Evolutionary conservation across 2,329 filamentous ascomycete genomes (phyloP).

Genomic region (Hypoxylon sp.): DNA sequence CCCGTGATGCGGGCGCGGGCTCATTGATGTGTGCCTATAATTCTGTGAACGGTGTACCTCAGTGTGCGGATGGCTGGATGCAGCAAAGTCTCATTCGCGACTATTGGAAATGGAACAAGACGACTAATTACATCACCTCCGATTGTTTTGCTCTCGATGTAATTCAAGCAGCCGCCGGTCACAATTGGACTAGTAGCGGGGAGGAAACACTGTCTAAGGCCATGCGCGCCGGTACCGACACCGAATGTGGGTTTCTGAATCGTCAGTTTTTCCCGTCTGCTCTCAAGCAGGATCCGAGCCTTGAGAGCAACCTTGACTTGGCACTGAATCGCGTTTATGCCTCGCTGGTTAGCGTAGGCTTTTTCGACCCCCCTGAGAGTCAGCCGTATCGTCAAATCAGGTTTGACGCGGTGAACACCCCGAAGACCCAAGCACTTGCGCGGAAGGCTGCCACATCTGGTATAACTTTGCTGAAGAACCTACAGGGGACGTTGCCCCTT

Average conservation of each 20-base stretch:
- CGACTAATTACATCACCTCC: constrained; percentile 5
- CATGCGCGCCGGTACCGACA: constrained; percentile 3
- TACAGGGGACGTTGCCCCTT: constrained; percentile 4
- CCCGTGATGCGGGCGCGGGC: constrained; percentile 9
- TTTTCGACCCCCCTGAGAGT: constrained; percentile 2
- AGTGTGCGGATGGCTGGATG: constrained; percentile 9
- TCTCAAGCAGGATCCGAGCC: constrained; percentile 6
- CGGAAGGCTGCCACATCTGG: neutral
- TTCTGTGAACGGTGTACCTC: constrained; percentile 10
- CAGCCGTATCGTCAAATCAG: constrained; percentile 9
- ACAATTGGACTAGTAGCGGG: constrained; percentile 6
- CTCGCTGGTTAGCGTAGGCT: constrained; percentile 2
- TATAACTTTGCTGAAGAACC: constrained; percentile 7
- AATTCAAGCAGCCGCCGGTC: constrained; percentile 6
- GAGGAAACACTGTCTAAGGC: constrained; percentile 8
- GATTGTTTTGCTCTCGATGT: constrained; percentile 16
- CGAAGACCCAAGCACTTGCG: constrained; percentile 4
- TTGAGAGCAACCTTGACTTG: constrained; percentile 7
- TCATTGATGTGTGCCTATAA: constrained; percentile 20
- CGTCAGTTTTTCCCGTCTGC: constrained; percentile 5
- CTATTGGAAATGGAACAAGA: constrained; percentile 15
- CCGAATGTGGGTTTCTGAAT: constrained; percentile 6
- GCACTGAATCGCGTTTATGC: constrained; percentile 2
- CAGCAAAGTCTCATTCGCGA: constrained; percentile 3
- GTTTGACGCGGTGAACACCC: constrained; percentile 12